Percentiles rank a stretch among this genome's conserved stretches.
Evolutionary conservation across 169 alveolate genomes (phyloP).

Genomic region (Eimeria praecox): DNA sequence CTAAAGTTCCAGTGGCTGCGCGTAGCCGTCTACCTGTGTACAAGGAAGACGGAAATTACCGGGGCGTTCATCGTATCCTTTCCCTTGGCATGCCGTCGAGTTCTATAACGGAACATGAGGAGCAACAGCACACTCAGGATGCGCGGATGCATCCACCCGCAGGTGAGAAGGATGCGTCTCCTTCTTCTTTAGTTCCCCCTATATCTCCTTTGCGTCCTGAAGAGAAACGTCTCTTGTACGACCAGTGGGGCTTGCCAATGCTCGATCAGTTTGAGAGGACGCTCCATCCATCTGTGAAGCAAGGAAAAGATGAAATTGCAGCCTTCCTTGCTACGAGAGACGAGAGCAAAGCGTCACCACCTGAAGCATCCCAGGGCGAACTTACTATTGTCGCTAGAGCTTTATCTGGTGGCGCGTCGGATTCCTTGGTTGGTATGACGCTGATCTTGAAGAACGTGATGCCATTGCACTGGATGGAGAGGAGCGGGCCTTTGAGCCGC

Average conservation of each 20-base stretch:
- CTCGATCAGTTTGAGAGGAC: slow-evolving; percentile 39
- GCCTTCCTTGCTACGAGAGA: neutral
- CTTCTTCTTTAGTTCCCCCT: neutral
- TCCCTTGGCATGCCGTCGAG: neutral
- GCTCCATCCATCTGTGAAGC: neutral
- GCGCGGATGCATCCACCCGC: neutral
- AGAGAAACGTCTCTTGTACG: neutral
- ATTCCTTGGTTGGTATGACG: neutral
- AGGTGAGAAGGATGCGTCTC: neutral
- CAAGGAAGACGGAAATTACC: neutral
- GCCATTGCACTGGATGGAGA: slow-evolving; percentile 17
- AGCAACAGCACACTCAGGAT: neutral
- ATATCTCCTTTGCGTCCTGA: neutral
- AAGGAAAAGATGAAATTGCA: slow-evolving; percentile 16
- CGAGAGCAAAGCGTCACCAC: neutral
- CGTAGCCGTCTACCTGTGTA: neutral
- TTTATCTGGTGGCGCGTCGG: neutral
- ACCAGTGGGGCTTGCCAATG: slow-evolving; percentile 40
- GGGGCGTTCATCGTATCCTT: neutral
- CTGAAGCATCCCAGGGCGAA: neutral
- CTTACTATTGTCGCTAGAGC: neutral
- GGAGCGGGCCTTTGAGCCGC: neutral
- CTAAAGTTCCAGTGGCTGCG: neutral
- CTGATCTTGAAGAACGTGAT: neutral
- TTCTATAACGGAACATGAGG: neutral